phyloP scores from a whole-genome alignment of 768 basidiomycete species.

The Kwoniella dendrophila region DNA sequence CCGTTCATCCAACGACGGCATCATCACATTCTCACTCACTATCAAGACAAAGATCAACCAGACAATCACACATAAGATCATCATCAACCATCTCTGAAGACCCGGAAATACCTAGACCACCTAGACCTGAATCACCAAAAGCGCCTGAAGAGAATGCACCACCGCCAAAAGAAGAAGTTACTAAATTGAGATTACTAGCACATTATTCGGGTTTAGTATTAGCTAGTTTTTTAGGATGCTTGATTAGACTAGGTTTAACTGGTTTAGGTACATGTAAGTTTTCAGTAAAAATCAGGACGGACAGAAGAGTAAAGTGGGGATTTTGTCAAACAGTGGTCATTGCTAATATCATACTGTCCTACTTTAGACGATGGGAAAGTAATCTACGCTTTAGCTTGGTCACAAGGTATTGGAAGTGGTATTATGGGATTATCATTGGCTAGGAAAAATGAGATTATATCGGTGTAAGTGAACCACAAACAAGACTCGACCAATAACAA shows the following conservation, averaged over 20 bases:
- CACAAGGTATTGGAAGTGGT: slow-evolving; percentile 83
- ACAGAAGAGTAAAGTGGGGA: not conserved
- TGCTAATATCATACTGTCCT: not conserved
- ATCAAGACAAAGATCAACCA: not conserved
- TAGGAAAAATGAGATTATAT: slow-evolving; percentile 71
- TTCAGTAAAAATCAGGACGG: not conserved
- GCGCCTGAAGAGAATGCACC: slow-evolving; percentile 27
- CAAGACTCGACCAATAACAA: not conserved
- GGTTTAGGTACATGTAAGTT: slow-evolving; percentile 67
- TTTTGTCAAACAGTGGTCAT: not conserved
- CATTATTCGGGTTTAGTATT: slow-evolving; percentile 60
- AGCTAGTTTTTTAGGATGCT: slow-evolving; percentile 78
- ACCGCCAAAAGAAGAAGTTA: slow-evolving; percentile 29
- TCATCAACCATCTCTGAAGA: slow-evolving; percentile 10
- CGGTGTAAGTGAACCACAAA: slow-evolving; percentile 64
- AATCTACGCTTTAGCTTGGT: slow-evolving; percentile 81
- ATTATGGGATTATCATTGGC: slow-evolving; percentile 82
- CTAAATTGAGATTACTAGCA: slow-evolving; percentile 29
- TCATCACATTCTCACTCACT: not conserved
- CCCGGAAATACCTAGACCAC: slow-evolving; percentile 13
- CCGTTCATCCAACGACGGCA: not conserved
- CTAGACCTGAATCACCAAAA: slow-evolving; percentile 6
- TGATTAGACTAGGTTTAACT: slow-evolving; percentile 75
- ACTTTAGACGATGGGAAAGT: slow-evolving; percentile 64
- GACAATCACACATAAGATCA: not conserved